Evolutionary conservation across 2,329 filamentous ascomycete species (phyloP), one percentile per base, ranked within the genome.

Genomic region (Scedosporium minutisporum): DNA sequence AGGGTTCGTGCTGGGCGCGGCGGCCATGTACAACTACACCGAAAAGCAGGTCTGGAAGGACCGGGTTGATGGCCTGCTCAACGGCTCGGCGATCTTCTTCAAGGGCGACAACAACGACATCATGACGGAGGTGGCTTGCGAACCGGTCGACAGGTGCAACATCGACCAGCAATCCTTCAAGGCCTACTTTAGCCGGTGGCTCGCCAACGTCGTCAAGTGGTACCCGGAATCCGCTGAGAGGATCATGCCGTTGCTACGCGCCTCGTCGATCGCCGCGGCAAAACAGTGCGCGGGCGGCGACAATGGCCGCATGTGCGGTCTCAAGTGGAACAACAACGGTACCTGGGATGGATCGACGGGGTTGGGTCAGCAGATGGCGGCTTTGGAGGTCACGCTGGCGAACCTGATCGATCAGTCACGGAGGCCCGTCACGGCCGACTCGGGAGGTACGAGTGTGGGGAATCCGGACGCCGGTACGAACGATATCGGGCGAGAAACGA

Each of bases 361-460:
- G 6, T 81, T 89, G 2, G 87, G 87, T 4, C 86, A 89, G 71
- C 86, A 89, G 72, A 90, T 90, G 87, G 80, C 83, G 1, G 86
- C 83, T 2, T 75, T 90, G 71, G 85, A 89, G 68, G 78, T 88
- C 9, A 80, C 88, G 6, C 78, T 89, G 57, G 80, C 81, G 44
- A 86, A 84, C 67, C 77, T 87, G 71, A 81, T 88, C 59, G 67
- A 77, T 42, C 65, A 77, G 6, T 74, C 74, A 9, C 63, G 67
- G 0, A 70, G 73, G 1, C 79, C 81, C 0, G 73, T 81, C 48
- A 83, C 80, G 3, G 72, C 77, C 27, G 68, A 74, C 3, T 84
- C 74, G 1, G 87, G 87, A 60, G 87, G 87, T 25, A 88, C 79
- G 14, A 83, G 80, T 65, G 69, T 71, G 51, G 79, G 80, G 14